Conservation (phyloP, 75 land plant genomes). For the Sequoia sempervirens region DNA sequence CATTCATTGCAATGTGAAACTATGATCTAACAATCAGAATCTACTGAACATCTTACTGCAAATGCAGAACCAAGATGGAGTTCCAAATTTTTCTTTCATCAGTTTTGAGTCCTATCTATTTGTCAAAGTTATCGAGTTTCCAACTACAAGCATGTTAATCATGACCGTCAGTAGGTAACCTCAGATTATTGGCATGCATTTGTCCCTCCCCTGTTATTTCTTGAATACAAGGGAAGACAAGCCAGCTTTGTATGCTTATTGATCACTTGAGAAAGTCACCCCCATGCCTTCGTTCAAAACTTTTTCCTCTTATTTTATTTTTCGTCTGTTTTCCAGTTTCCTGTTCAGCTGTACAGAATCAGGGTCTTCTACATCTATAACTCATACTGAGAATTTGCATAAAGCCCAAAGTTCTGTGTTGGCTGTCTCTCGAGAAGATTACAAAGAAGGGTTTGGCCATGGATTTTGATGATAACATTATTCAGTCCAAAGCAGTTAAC, state of each 20-base stretch:
- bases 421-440: not conserved
- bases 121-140: not conserved
- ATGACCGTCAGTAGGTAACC: not conserved
- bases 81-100: not conserved
- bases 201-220: not conserved
- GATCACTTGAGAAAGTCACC: not conserved
- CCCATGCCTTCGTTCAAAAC: not conserved
- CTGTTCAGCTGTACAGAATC: not conserved
- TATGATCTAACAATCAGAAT: not conserved
- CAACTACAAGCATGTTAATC: not conserved
- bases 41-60: too few relatives aligned
- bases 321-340: not conserved
- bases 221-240: not conserved
- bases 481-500: not conserved
- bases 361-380: not conserved
- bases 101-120: not conserved
- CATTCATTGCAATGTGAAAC: not conserved
- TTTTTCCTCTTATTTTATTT: not conserved
- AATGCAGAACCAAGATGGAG: too few relatives aligned
- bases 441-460: not conserved
- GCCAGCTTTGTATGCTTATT: not conserved
- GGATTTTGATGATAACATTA: not conserved
- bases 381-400: not conserved
- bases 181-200: too few relatives aligned
- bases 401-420: not conserved